Conservation (phyloP, 345 rosid genomes). For the Populus tremula region DNA sequence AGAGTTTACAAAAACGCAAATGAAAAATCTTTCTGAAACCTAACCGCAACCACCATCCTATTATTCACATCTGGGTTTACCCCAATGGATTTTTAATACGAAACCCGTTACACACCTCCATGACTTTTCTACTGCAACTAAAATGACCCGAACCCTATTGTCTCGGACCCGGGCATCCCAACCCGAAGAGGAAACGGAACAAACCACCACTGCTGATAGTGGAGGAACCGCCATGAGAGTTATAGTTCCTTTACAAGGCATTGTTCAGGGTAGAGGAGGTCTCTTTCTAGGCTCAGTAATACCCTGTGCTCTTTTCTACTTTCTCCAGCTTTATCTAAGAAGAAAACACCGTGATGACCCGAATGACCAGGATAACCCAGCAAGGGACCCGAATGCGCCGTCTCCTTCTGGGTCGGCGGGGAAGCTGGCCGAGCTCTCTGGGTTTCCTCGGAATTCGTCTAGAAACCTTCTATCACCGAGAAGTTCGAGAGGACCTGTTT, state of each 20-base stretch:
- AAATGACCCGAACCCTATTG: conserved; percentile 60
- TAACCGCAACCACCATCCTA: too few species aligned
- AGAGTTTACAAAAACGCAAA: too few species aligned
- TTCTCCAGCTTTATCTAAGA: conserved; percentile 76
- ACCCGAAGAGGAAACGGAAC: conserved; percentile 32
- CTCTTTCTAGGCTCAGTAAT: conserved; percentile 83
- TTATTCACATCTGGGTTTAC: neutral
- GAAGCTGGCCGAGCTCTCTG: conserved; percentile 52
- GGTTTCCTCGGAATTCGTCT: conserved; percentile 55
- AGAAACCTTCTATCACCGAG: conserved; percentile 68
- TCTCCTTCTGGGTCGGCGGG: conserved; percentile 50
- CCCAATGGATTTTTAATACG: conserved; percentile 10
- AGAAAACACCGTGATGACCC: conserved; percentile 37
- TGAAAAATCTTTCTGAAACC: too few species aligned
- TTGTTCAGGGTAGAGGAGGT: conserved; percentile 92
- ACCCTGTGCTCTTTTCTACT: conserved; percentile 93
- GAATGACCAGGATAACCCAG: conserved; percentile 34
- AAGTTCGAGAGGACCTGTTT: conserved; percentile 53
- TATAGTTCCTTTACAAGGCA: conserved; percentile 87
- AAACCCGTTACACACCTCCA: conserved; percentile 9
- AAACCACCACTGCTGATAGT: conserved; percentile 19
- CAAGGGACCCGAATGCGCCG: conserved; percentile 25
- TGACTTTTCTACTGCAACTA: conserved; percentile 22
- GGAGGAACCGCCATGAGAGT: conserved; percentile 82
- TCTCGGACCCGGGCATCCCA: conserved; percentile 37